Percentiles rank a stretch among this genome's conserved stretches.
Evolutionary conservation across 2,329 filamentous ascomycete genomes (phyloP).

Genomic region (Cladosporium sp.): DNA sequence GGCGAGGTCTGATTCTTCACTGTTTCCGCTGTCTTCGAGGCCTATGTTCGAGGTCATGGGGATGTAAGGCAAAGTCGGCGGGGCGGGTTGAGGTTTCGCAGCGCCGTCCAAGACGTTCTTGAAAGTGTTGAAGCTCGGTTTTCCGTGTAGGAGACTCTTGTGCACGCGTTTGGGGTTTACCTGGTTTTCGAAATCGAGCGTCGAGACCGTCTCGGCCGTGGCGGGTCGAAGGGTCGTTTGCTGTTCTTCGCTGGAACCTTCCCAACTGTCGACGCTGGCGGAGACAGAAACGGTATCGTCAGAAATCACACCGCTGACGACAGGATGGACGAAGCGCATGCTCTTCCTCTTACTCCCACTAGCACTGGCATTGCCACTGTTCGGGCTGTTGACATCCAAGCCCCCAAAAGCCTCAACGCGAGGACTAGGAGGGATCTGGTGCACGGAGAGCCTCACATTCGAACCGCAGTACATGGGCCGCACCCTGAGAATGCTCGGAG

Average conservation of each 20-base stretch:
- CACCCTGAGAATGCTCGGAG: constrained; percentile 1
- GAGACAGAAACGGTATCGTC: background rate
- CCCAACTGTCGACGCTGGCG: background rate
- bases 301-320: background rate
- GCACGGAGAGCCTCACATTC: background rate
- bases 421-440: background rate
- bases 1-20: background rate
- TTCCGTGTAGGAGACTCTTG: background rate
- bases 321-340: constrained; percentile 3
- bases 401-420: background rate
- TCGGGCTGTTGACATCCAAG: too few species aligned
- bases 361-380: too few species aligned
- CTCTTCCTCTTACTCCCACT: background rate
- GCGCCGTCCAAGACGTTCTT: constrained; percentile 5
- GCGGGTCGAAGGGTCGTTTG: background rate
- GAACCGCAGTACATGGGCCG: background rate
- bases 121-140: constrained; percentile 1
- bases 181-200: background rate
- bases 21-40: background rate
- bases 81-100: background rate
- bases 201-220: background rate
- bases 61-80: constrained; percentile 1
- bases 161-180: background rate
- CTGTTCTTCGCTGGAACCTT: background rate
- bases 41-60: background rate